phyloP scores from a whole-genome alignment of 306 rosid genomes.

The Vicia faba region DNA sequence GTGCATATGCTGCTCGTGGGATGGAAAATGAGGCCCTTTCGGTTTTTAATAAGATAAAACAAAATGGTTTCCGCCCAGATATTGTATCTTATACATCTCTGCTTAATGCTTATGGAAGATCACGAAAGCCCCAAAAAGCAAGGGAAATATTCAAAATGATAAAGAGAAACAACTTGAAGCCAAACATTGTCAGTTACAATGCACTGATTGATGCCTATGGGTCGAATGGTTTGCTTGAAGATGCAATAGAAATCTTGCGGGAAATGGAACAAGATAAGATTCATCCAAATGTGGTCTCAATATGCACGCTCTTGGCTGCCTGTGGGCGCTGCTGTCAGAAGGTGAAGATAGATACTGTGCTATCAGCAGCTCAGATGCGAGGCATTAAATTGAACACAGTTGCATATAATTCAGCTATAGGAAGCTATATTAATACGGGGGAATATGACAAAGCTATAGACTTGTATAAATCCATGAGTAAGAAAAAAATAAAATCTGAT shows the following conservation, averaged over 20 bases:
- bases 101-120: constrained; percentile 88
- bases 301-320: constrained; percentile 86
- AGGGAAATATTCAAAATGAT: constrained; percentile 66
- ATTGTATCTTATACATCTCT: constrained; percentile 87
- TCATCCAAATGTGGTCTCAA: constrained; percentile 87
- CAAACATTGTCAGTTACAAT: constrained; percentile 85
- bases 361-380: constrained; percentile 81
- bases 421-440: constrained; percentile 81
- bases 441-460: constrained; percentile 74
- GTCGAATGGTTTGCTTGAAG: constrained; percentile 73
- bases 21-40: constrained; percentile 67
- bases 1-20: constrained; percentile 87
- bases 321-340: constrained; percentile 84
- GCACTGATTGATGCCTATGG: constrained; percentile 93
- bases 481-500: constrained; percentile 64
- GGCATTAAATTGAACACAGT: constrained; percentile 81
- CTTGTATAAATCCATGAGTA: constrained; percentile 73
- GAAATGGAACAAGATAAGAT: constrained; percentile 87
- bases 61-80: constrained; percentile 73
- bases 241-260: constrained; percentile 77
- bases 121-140: constrained; percentile 73
- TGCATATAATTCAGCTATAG: constrained; percentile 93
- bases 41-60: constrained; percentile 71
- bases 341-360: constrained; percentile 81
- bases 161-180: constrained; percentile 68